Evolutionary conservation across 257 asterid species (phyloP).

Genomic region (Buddleja alternifolia): DNA sequence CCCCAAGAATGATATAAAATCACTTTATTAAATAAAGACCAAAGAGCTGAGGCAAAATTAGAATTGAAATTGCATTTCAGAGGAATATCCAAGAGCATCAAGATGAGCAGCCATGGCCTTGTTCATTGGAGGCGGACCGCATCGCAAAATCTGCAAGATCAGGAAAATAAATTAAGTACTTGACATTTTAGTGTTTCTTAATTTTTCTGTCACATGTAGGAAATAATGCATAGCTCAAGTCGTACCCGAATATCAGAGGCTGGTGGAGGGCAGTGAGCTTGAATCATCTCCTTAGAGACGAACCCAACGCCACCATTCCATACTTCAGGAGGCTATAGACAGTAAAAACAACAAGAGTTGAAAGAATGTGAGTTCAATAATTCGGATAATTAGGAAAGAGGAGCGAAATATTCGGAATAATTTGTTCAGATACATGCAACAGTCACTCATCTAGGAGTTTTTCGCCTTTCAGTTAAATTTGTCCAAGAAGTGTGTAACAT

Average conservation of each 20-base stretch:
- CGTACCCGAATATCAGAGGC: constrained; percentile 86
- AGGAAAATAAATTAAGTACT: constrained; percentile 20
- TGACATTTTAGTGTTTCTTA: not conserved
- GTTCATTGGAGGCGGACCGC: constrained; percentile 99
- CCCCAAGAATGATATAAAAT: constrained; percentile 24
- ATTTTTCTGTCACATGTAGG: not conserved
- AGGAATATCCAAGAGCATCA: constrained; percentile 71
- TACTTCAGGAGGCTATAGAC: constrained; percentile 76
- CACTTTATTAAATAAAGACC: not conserved
- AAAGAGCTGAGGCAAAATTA: not conserved
- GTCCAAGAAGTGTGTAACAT: not conserved
- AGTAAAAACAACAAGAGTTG: no score
- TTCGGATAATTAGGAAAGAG: no score
- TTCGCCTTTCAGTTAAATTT: no score
- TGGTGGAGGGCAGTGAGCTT: constrained; percentile 83
- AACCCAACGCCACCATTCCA: constrained; percentile 94
- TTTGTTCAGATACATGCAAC: no score
- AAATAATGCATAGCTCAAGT: not conserved
- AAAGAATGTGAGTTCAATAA: no score
- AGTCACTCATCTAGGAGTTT: no score
- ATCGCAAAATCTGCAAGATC: constrained; percentile 70
- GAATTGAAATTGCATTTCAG: constrained; percentile 79
- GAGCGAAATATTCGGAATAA: no score
- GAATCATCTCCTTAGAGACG: constrained; percentile 89
- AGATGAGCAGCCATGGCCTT: constrained; percentile 97